Conservation (phyloP, 768 basidiomycete genomes). For the Mycena kentingensis region DNA sequence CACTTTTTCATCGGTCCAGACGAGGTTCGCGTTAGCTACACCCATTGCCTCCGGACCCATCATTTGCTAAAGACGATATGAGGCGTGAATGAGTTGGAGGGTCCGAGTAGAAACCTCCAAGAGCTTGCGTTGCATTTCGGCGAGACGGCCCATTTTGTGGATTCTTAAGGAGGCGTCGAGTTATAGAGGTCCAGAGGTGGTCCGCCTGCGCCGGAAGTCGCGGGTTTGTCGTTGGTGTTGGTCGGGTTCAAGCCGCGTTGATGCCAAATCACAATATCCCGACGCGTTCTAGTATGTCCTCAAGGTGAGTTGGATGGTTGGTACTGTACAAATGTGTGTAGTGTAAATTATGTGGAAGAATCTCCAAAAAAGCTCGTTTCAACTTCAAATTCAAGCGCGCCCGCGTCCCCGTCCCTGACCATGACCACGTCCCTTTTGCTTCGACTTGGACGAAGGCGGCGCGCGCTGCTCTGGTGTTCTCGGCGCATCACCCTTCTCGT, state of each 20-base stretch:
- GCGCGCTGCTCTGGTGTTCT: conserved; percentile 14
- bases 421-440: conserved; percentile 37
- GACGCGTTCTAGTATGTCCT: neutral
- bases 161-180: too few relatives aligned
- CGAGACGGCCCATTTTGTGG: conserved; percentile 83
- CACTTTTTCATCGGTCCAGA: conserved; percentile 96
- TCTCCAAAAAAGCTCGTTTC: conserved; percentile 15
- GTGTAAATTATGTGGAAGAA: conserved; percentile 14
- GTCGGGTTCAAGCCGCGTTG: too few relatives aligned
- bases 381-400: conserved; percentile 27
- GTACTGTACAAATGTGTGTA: conserved; percentile 1
- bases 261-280: too few relatives aligned
- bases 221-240: conserved; percentile 1
- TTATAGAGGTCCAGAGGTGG: too few relatives aligned
- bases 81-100: too few relatives aligned
- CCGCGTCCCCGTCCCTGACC: conserved; percentile 42
- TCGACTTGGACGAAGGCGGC: conserved; percentile 1
- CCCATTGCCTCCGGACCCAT: conserved; percentile 99
- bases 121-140: conserved; percentile 98
- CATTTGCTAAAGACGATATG: conserved; percentile 96
- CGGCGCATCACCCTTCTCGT: conserved; percentile 10
- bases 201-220: neutral
- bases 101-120: too few relatives aligned
- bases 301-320: neutral
- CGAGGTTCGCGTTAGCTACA: conserved; percentile 86